These are phyloP conservation scores for Daphne laureola DNA, from an alignment of 441 rosid genomes.

Conservation along the genomic window DNA sequence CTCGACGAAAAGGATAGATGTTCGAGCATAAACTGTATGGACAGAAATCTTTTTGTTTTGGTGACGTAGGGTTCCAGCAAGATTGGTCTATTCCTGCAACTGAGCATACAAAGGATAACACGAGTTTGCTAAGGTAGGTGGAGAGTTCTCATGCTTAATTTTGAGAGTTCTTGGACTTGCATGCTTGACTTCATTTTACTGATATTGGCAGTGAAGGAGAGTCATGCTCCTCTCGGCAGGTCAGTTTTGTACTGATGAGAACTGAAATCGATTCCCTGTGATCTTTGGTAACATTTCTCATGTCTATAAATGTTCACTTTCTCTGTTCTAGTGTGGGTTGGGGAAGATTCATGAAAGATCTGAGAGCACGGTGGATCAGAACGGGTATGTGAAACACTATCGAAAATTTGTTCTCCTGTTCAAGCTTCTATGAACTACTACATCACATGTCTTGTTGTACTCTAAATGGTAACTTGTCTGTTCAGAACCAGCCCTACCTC, in stretches of 20 bases:
- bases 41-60: conserved; percentile 18
- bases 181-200: conserved; percentile 16
- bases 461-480: background rate
- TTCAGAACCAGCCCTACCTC: conserved; percentile 17
- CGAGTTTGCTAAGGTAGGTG: conserved; percentile 49
- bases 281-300: conserved; percentile 10
- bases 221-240: conserved; percentile 87
- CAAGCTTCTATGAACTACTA: too few relatives aligned
- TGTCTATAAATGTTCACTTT: conserved; percentile 4
- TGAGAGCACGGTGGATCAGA: conserved; percentile 21
- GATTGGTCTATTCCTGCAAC: conserved; percentile 28
- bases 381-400: conserved; percentile 32
- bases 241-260: conserved; percentile 15
- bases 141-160: conserved; percentile 14
- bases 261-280: conserved; percentile 13
- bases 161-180: conserved; percentile 17
- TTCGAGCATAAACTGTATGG: conserved; percentile 24
- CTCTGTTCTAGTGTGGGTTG: conserved; percentile 33
- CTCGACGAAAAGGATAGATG: conserved; percentile 26
- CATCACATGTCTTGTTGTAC: too few relatives aligned
- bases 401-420: background rate
- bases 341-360: conserved; percentile 27
- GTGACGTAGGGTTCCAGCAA: conserved; percentile 24
- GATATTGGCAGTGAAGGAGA: conserved; percentile 65
- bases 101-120: conserved; percentile 44